phyloP scores from a whole-genome alignment of 1,139 yeast genomes.

The Geotrichum reessii region DNA sequence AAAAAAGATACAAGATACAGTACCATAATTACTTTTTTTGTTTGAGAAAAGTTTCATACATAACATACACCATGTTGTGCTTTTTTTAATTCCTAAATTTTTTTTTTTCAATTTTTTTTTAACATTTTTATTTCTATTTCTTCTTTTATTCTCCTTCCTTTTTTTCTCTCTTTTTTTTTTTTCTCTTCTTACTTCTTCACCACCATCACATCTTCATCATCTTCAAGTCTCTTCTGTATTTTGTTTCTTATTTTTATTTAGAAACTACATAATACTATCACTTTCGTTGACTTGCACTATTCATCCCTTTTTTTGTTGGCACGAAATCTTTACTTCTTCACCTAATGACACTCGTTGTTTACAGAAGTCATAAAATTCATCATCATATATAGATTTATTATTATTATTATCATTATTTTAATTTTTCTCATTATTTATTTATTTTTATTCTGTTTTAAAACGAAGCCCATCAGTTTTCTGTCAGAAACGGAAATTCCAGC shows the following conservation, averaged over 20 bases:
- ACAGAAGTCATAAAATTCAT: background rate
- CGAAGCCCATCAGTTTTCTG: background rate
- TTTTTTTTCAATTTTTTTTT: background rate
- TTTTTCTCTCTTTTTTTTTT: background rate
- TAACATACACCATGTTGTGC: background rate
- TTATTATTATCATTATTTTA: background rate
- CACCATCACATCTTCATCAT: background rate
- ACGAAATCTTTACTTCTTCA: background rate
- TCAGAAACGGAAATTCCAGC: background rate
- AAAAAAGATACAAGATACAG: background rate
- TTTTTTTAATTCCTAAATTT: background rate
- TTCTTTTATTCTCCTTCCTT: background rate
- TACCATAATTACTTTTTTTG: background rate
- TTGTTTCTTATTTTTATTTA: background rate
- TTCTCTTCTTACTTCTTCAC: background rate
- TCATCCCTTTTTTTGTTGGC: background rate
- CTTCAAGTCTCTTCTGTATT: background rate
- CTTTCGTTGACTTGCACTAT: background rate
- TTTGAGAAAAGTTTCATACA: background rate
- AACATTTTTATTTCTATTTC: background rate
- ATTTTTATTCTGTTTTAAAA: background rate
- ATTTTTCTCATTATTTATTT: background rate
- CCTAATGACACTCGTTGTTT: background rate
- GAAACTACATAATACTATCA: background rate
- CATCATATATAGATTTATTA: background rate